Evolutionary conservation across 2,329 filamentous ascomycete genomes (phyloP).

Genomic region (Fusarium abutilonis): DNA sequence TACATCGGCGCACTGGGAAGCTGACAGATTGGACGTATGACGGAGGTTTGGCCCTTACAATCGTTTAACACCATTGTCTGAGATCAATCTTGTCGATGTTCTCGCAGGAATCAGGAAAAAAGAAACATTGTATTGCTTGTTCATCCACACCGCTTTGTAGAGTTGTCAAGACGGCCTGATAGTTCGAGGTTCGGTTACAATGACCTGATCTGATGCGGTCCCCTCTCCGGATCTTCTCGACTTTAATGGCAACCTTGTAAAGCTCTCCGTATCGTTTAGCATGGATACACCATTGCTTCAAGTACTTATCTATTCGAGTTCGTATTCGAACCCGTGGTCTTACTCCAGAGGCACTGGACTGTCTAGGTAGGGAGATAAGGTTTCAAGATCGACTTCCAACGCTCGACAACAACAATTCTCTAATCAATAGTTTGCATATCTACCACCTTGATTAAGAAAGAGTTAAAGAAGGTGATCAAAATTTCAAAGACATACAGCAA

Average conservation of each 20-base stretch:
- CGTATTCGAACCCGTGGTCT: constrained; percentile 10
- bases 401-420: no score
- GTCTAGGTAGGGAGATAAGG: no score
- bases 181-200: background rate
- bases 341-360: background rate
- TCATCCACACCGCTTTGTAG: background rate
- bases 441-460: no score
- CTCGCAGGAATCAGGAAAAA: background rate
- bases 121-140: background rate
- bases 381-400: no score
- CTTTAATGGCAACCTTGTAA: no score
- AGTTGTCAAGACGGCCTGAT: background rate
- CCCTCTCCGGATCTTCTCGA: background rate
- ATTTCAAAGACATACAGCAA: background rate
- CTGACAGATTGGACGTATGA: no score
- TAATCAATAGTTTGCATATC: no score
- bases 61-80: no score
- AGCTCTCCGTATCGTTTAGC: background rate
- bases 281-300: background rate
- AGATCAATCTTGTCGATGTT: no score
- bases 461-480: background rate
- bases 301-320: constrained; percentile 8
- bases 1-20: no score
- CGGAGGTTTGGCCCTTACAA: no score
- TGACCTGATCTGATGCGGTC: constrained; percentile 1